Conservation (phyloP, 257 asterid genomes). For the Ocimum tenuiflorum region DNA sequence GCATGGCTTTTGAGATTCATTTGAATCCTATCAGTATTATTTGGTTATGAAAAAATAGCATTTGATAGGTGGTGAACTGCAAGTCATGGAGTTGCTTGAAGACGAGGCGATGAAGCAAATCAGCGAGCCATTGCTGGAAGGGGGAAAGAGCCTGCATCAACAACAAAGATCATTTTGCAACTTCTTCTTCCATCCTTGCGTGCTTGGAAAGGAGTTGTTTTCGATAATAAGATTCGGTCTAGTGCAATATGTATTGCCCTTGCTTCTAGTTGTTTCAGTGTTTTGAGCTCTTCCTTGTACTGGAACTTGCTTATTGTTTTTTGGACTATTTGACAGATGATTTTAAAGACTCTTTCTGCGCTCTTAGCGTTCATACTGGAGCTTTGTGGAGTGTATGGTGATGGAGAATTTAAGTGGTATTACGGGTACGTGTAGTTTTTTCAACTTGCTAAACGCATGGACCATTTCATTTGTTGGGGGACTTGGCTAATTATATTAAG, state of each 20-base stretch:
- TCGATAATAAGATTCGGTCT: slow-evolving; percentile 74
- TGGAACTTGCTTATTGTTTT: slow-evolving; percentile 1
- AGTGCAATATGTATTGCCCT: slow-evolving; percentile 71
- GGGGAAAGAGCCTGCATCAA: slow-evolving; percentile 21
- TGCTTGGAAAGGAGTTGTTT: slow-evolving; percentile 61
- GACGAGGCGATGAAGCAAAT: slow-evolving; percentile 52
- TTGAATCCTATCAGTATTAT: background rate
- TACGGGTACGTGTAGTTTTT: slow-evolving; percentile 51
- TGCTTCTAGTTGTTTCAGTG: background rate
- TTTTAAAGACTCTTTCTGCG: slow-evolving; percentile 80
- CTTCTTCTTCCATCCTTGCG: slow-evolving; percentile 57
- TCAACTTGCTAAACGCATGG: background rate
- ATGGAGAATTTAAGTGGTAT: slow-evolving; percentile 86
- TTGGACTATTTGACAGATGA: slow-evolving; percentile 56
- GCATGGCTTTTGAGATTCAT: background rate
- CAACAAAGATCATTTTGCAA: slow-evolving; percentile 33
- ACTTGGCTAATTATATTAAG: background rate
- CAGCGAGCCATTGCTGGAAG: slow-evolving; percentile 58
- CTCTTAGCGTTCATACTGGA: slow-evolving; percentile 69
- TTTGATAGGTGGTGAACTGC: slow-evolving; percentile 65
- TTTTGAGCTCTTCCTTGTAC: background rate
- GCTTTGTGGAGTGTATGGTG: slow-evolving; percentile 83
- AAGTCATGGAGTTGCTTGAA: slow-evolving; percentile 59
- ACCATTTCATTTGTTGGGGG: background rate
- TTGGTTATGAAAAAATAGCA: slow-evolving; percentile 7